phyloP scores from a whole-genome alignment of 2,329 filamentous ascomycete species.

The Ophioceras dolichostomum region DNA sequence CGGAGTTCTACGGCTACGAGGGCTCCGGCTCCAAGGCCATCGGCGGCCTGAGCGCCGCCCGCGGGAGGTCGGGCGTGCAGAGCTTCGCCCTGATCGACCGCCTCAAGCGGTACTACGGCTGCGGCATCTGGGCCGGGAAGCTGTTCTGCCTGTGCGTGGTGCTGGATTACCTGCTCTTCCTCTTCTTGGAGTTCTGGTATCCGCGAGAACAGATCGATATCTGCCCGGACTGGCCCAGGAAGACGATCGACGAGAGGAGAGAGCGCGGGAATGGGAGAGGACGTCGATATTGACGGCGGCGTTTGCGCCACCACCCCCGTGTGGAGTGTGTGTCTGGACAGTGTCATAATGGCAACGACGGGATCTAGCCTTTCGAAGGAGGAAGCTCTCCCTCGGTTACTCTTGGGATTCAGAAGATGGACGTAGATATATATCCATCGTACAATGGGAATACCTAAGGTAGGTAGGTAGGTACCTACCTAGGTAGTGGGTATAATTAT shows the following conservation, averaged over 20 bases:
- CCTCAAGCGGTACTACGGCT: conserved; percentile 92
- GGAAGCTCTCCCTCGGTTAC: no score
- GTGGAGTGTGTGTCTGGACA: no score
- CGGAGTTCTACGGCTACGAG: conserved; percentile 79
- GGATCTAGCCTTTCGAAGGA: no score
- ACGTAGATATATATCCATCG: no score
- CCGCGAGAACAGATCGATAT: conserved; percentile 80
- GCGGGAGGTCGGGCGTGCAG: conserved; percentile 57
- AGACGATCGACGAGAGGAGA: conserved; percentile 23
- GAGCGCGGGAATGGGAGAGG: background rate
- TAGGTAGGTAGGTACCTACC: no score
- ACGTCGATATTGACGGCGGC: no score
- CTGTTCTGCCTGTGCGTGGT: conserved; percentile 91
- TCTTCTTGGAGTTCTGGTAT: conserved; percentile 78
- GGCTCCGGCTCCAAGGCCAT: conserved; percentile 9
- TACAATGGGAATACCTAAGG: no score
- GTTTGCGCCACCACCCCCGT: no score
- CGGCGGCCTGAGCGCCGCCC: conserved; percentile 55
- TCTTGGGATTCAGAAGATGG: no score
- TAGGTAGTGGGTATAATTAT: no score
- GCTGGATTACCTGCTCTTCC: conserved; percentile 83
- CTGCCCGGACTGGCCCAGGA: conserved; percentile 84
- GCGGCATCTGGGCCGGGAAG: conserved; percentile 96
- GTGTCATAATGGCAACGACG: no score
- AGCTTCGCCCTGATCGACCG: conserved; percentile 91